These are phyloP conservation scores for Haplosporangium sp. DNA, from an alignment of 371 early-diverging fungal genomes.

Conservation along the genomic window DNA sequence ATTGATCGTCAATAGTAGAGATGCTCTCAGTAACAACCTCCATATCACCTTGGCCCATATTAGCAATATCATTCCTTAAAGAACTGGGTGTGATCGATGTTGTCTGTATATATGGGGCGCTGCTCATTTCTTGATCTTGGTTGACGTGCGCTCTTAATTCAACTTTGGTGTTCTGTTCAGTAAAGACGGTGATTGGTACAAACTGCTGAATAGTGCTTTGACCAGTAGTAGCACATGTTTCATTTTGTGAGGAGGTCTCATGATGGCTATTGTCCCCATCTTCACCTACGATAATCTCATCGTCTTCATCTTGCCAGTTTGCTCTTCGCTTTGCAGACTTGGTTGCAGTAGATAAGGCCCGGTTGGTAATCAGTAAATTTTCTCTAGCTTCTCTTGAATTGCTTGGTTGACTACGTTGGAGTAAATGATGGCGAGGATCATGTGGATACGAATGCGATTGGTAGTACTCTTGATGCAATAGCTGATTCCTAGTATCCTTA, in stretches of 20 bases:
- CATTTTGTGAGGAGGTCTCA: not conserved
- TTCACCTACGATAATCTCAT: not conserved
- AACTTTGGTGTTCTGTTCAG: not conserved
- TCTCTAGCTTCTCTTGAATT: constrained; percentile 39
- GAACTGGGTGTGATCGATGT: constrained; percentile 5
- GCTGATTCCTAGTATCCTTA: not conserved
- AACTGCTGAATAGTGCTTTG: constrained; percentile 32
- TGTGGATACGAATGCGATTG: constrained; percentile 42
- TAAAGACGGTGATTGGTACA: constrained; percentile 12
- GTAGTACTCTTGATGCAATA: constrained; percentile 33
- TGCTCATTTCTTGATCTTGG: constrained; percentile 37
- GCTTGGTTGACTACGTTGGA: constrained; percentile 7
- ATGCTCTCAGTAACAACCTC: not conserved
- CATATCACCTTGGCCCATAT: constrained; percentile 25
- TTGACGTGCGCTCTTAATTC: not conserved
- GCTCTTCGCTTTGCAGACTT: constrained; percentile 33
- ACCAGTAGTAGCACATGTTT: not conserved
- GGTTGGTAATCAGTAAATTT: constrained; percentile 13
- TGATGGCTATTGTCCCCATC: not conserved
- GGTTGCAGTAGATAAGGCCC: constrained; percentile 7
- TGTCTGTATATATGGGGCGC: not conserved
- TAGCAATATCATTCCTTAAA: constrained; percentile 17
- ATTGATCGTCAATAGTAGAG: not conserved
- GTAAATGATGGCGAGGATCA: constrained; percentile 33
- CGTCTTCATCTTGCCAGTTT: constrained; percentile 31